Evolutionary conservation across 1,284 basidiomycete species (phyloP).

Genomic region (Puccinia triticina): DNA sequence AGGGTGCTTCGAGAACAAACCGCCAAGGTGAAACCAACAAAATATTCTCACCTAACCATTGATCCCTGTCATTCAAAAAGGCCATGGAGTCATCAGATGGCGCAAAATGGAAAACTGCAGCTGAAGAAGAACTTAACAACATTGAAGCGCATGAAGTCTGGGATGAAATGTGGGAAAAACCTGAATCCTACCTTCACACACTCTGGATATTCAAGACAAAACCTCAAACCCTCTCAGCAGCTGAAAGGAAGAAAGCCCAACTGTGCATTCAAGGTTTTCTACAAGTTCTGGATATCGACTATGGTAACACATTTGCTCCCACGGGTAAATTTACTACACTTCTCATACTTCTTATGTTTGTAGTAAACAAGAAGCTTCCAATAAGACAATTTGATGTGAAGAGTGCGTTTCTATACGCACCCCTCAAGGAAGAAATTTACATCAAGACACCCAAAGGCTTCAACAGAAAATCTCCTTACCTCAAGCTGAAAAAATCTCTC

Average conservation of each 20-base stretch:
- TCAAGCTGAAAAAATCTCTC: background rate
- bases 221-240: background rate
- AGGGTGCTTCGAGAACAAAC: background rate
- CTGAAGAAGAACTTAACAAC: background rate
- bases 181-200: background rate
- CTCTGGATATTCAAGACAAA: background rate
- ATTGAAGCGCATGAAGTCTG: background rate
- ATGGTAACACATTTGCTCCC: too few relatives aligned
- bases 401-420: too few relatives aligned
- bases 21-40: background rate
- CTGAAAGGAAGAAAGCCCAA: background rate
- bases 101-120: background rate
- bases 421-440: too few relatives aligned
- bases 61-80: background rate
- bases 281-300: background rate
- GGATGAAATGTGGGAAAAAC: background rate
- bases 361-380: background rate
- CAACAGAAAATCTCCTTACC: too few relatives aligned
- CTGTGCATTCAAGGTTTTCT: background rate
- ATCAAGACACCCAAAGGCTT: too few relatives aligned
- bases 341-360: background rate
- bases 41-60: background rate
- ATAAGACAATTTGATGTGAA: too few relatives aligned
- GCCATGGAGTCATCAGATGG: background rate
- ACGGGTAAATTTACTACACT: background rate